Evolutionary conservation across 139 green algal genomes (phyloP).

Genomic region (Marvania coccoides): DNA sequence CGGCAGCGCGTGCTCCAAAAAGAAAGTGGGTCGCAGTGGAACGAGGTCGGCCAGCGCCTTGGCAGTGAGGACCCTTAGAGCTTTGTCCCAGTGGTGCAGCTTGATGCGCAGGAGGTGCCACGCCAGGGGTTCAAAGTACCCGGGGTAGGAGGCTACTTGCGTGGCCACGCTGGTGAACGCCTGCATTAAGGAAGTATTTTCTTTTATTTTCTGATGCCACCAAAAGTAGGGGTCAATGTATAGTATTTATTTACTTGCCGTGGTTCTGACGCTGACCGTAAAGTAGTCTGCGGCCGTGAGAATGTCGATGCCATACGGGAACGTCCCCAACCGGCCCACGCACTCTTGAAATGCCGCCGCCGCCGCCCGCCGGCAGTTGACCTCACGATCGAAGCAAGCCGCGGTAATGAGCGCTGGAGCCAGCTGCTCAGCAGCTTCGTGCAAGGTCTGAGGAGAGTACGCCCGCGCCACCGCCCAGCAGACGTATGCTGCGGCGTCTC

Average conservation of each 20-base stretch:
- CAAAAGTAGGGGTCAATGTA: neutral
- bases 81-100: conserved; percentile 88
- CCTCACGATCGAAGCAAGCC: conserved; percentile 85
- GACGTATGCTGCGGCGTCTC: conserved; percentile 93
- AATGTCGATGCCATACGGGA: conserved; percentile 87
- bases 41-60: conserved; percentile 62
- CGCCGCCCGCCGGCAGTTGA: conserved; percentile 80
- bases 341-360: conserved; percentile 88
- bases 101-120: conserved; percentile 74
- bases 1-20: conserved; percentile 29
- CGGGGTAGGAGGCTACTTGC: conserved; percentile 38
- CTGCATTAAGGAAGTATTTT: conserved; percentile 22
- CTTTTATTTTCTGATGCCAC: neutral
- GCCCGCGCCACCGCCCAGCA: conserved; percentile 92
- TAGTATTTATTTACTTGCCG: conserved; percentile 10
- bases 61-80: conserved; percentile 68
- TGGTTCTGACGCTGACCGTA: conserved; percentile 47
- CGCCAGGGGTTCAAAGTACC: conserved; percentile 56
- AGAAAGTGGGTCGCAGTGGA: conserved; percentile 27
- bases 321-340: conserved; percentile 81
- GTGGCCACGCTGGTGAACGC: conserved; percentile 59
- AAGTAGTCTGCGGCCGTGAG: conserved; percentile 90
- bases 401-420: conserved; percentile 71
- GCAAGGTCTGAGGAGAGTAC: conserved; percentile 63
- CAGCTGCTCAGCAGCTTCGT: conserved; percentile 33